Base-by-base conservation (phyloP, 1,139 yeast genomes). In the Debaryomyces singareniensis region DNA sequence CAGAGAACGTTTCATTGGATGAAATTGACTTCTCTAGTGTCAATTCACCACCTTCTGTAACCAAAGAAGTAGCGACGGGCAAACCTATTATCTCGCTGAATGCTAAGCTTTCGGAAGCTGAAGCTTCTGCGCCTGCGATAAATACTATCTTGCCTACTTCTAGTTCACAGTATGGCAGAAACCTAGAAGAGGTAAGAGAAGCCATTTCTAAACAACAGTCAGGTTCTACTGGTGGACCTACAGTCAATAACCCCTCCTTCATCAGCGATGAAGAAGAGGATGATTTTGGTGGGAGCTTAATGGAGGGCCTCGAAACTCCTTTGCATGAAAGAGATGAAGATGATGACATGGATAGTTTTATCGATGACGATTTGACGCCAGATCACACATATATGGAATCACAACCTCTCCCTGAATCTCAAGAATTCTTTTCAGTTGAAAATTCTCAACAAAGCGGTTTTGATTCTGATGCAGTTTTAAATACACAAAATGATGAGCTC, bases 281-380 rank as follows among this genome's bases (percentile, higher is more conserved):
- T 35, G 53, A 64, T 26, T 64, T 66, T 37, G 72, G 71, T 2
- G 61, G 54, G 13, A 49, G 48, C 7, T 48, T 56, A 30, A 52
- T 63, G 66, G 67, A 55, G 27, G 71, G 72, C 1, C 45, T 54
- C 23, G 42, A 38, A 36, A 62, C 68, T 1, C 68, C 64, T 2
- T 49, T 63, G 3, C 65, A 60, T 33, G 67, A 61, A 20, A 41
- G 59, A 23, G 58, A 59, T 32, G 55, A 53, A 15, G 44, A 38
- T 21, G 54, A 50, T 29, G 61, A 61, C 36, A 32, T 62, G 25
- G 58, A 57, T 13, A 58, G 65, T 33, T 61, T 67, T 34, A 54
- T 67, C 6, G 65, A 55, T 13, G 55, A 53, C 20, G 31, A 35
- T 10, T 31, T 15, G 15, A 34, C 38, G n/a, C 21, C 31, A 12